phyloP scores from a whole-genome alignment of 768 basidiomycete species.

The Auricularia heimuer region DNA sequence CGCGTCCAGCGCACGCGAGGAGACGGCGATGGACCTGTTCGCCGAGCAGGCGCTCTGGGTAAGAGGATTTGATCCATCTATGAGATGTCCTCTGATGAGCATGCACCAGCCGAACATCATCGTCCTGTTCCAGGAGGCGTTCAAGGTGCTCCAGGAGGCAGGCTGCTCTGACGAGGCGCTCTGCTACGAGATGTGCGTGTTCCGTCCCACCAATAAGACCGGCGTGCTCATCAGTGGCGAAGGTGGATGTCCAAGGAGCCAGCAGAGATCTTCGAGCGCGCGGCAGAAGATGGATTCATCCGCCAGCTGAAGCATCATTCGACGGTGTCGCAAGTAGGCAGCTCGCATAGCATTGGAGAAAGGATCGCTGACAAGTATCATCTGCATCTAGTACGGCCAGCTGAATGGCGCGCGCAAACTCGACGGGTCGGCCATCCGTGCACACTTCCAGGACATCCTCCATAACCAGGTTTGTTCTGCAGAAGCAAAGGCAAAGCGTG shows the following conservation, averaged over 20 bases:
- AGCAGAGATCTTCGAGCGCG: constrained; percentile 57
- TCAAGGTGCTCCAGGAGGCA: constrained; percentile 50
- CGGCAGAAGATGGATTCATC: constrained; percentile 58
- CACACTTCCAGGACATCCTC: constrained; percentile 49
- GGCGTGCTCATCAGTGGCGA: background rate
- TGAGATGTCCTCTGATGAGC: too few relatives aligned
- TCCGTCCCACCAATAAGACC: background rate
- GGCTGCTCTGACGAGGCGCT: constrained; percentile 59
- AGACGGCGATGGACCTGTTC: constrained; percentile 56
- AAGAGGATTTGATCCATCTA: too few relatives aligned
- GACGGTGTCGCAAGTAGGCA: constrained; percentile 36
- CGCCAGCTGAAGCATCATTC: constrained; percentile 52
- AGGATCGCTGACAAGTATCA: background rate
- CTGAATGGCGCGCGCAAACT: constrained; percentile 46
- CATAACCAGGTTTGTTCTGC: constrained; percentile 36
- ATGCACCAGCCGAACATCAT: constrained; percentile 45
- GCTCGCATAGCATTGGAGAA: background rate
- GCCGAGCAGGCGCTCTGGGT: constrained; percentile 35
- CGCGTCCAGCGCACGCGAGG: constrained; percentile 50
- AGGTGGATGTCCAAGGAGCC: constrained; percentile 71
- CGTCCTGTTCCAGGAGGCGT: constrained; percentile 53
- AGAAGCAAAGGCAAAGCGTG: background rate
- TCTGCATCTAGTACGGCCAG: constrained; percentile 34
- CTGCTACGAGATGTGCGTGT: constrained; percentile 51
- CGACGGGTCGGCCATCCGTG: constrained; percentile 38